phyloP scores from a whole-genome alignment of 2,329 filamentous ascomycete genomes.

The Aureobasidium melanogenum region DNA sequence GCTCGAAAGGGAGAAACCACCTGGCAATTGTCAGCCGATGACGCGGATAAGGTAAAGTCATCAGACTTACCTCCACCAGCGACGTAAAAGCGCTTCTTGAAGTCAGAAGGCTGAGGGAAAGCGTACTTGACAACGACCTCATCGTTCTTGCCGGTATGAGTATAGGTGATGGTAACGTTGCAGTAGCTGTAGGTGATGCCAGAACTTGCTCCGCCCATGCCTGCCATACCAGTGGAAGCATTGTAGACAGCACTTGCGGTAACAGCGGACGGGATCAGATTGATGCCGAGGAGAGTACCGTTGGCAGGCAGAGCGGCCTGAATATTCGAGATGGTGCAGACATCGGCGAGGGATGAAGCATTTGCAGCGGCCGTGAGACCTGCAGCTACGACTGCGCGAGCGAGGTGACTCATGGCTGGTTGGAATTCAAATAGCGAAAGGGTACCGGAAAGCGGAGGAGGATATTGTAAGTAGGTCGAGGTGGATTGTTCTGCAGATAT shows the following conservation, averaged over 20 bases:
- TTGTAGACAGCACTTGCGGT: slow-evolving; percentile 29
- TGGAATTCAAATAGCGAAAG: neutral
- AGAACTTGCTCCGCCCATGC: neutral
- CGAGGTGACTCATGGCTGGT: neutral
- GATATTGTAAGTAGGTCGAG: neutral
- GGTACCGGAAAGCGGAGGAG: neutral
- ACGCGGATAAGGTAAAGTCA: neutral
- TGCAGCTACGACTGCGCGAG: neutral
- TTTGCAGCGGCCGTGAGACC: neutral
- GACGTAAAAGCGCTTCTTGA: slow-evolving; percentile 39
- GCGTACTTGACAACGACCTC: slow-evolving; percentile 31
- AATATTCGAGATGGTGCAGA: slow-evolving; percentile 16
- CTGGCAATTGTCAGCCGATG: neutral
- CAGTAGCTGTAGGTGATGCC: slow-evolving; percentile 19
- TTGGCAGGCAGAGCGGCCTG: slow-evolving; percentile 13
- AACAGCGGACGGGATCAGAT: slow-evolving; percentile 32
- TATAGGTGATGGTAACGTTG: slow-evolving; percentile 26
- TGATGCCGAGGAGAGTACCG: slow-evolving; percentile 20
- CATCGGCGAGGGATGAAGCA: slow-evolving; percentile 12
- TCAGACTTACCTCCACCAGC: slow-evolving; percentile 5
- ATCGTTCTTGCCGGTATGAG: slow-evolving; percentile 31
- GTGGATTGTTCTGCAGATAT: neutral
- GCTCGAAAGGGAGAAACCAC: slow-evolving; percentile 35
- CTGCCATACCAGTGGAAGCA: neutral
- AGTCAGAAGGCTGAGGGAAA: slow-evolving; percentile 34